phyloP scores from a whole-genome alignment of 1,139 yeast species.

The Yamadazyma sp. region DNA sequence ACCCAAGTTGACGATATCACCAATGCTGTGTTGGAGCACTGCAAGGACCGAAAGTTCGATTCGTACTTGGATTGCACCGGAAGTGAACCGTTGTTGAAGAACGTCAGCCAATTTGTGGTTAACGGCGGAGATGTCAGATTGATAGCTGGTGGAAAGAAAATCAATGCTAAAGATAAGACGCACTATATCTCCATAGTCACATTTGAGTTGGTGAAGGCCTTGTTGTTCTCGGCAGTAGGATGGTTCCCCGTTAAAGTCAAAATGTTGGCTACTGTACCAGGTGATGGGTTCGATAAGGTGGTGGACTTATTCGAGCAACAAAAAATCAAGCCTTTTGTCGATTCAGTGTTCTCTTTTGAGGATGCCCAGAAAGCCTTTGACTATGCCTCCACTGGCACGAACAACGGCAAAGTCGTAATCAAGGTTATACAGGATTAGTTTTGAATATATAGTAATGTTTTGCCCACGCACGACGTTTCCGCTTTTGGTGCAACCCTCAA shows the following conservation, averaged over 20 bases:
- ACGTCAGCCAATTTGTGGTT: constrained; percentile 5
- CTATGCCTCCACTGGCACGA: constrained; percentile 43
- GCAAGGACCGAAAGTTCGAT: constrained; percentile 36
- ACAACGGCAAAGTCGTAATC: constrained; percentile 64
- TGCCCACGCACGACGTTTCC: neutral
- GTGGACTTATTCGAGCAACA: constrained; percentile 39
- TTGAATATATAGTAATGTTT: too few species aligned
- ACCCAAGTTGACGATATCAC: constrained; percentile 24
- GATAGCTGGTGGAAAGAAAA: constrained; percentile 48
- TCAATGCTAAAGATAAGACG: neutral
- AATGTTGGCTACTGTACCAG: constrained; percentile 6
- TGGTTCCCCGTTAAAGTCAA: constrained; percentile 15
- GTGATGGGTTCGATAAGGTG: constrained; percentile 13
- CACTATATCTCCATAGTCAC: neutral
- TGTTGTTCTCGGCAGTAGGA: constrained; percentile 11
- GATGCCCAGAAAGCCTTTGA: constrained; percentile 52
- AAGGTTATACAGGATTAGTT: constrained; percentile 4
- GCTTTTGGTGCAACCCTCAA: neutral
- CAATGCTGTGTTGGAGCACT: constrained; percentile 25
- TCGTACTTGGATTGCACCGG: constrained; percentile 32
- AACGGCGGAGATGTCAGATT: constrained; percentile 45
- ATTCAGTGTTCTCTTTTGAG: constrained; percentile 50
- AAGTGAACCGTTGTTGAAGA: constrained; percentile 19
- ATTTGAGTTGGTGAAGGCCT: constrained; percentile 5
- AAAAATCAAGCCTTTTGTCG: constrained; percentile 47